A percentile compares a stretch with the other conserved stretches of the same genome.
Evolutionary conservation across 805 yeast species (phyloP).

Genomic region (Lachancea nothofagi): DNA sequence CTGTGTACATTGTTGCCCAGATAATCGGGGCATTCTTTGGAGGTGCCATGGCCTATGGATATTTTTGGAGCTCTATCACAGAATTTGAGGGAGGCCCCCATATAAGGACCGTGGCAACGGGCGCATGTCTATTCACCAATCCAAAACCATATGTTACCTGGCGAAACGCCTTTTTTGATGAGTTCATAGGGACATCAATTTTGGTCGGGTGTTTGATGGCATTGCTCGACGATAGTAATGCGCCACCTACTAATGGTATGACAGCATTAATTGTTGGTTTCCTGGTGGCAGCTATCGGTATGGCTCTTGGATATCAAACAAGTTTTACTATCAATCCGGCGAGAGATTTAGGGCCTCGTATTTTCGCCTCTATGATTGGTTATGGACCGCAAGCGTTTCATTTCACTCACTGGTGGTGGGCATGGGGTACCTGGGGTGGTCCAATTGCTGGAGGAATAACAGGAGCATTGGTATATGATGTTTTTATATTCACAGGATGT

Average conservation of each 20-base stretch:
- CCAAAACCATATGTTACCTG: constrained; percentile 34
- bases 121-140: constrained; percentile 41
- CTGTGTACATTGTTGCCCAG: constrained; percentile 38
- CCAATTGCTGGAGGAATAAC: constrained; percentile 40
- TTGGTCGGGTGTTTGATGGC: constrained; percentile 40
- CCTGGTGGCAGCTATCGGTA: constrained; percentile 39
- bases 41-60: constrained; percentile 40
- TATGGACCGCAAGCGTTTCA: constrained; percentile 27
- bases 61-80: constrained; percentile 32
- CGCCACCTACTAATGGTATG: constrained; percentile 35
- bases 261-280: constrained; percentile 40
- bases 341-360: constrained; percentile 45
- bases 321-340: constrained; percentile 46
- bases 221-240: constrained; percentile 39
- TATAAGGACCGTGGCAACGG: constrained; percentile 25
- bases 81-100: constrained; percentile 13
- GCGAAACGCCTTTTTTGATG: constrained; percentile 40
- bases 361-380: constrained; percentile 40
- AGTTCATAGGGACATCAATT: constrained; percentile 38
- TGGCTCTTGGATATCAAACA: constrained; percentile 42
- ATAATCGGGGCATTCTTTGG: constrained; percentile 41
- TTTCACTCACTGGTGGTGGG: constrained; percentile 30
- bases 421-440: constrained; percentile 36
- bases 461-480: constrained; percentile 41
- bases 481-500: constrained; percentile 40